phyloP scores from a whole-genome alignment of 148 eudicot genomes.

The Rhododendron henanense region DNA sequence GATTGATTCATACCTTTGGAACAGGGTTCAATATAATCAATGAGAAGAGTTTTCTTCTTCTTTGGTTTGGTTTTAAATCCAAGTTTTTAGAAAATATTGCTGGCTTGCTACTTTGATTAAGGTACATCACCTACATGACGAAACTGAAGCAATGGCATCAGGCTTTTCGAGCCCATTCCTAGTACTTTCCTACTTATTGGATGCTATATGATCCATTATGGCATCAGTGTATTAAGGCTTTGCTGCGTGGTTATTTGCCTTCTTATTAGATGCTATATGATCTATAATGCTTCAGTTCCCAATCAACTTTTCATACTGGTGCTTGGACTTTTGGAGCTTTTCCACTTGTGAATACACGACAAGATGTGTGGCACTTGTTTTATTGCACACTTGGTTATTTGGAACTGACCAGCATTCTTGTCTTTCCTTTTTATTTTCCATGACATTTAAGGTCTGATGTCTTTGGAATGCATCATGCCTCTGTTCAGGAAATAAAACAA shows the following conservation, averaged over 20 bases:
- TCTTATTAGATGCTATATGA: neutral
- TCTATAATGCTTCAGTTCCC: neutral
- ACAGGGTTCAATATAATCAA: neutral
- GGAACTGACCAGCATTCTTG: neutral
- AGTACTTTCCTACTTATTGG: neutral
- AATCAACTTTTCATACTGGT: neutral
- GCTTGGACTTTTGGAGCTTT: neutral
- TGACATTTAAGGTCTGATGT: neutral
- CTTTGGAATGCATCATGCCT: neutral
- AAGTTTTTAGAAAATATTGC: neutral
- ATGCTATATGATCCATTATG: neutral
- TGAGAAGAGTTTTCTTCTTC: neutral
- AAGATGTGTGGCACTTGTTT: neutral
- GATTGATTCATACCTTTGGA: neutral
- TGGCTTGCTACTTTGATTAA: neutral
- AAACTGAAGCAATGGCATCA: neutral
- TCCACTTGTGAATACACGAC: neutral
- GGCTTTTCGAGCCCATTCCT: neutral
- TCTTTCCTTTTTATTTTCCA: neutral
- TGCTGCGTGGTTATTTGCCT: neutral
- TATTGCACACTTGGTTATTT: neutral
- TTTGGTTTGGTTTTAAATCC: neutral
- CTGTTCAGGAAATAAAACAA: neutral
- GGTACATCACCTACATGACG: neutral
- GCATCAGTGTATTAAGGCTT: neutral